Evolutionary conservation across 805 yeast species (phyloP).

Genomic region (Starmerella sp.): DNA sequence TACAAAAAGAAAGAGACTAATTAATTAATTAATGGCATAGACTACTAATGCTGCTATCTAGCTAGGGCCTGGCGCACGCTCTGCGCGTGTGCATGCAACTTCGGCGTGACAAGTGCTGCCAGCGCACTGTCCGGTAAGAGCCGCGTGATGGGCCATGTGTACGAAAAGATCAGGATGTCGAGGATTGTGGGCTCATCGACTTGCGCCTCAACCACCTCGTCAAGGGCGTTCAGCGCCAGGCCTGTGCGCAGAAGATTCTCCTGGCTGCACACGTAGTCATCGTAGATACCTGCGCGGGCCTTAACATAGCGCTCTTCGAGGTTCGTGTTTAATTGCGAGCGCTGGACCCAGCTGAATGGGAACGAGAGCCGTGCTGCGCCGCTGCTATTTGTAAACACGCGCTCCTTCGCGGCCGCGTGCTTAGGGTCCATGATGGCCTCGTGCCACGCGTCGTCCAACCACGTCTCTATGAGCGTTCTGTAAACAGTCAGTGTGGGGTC

Average conservation of each 20-base stretch:
- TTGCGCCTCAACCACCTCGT: background rate
- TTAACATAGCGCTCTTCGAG: constrained; percentile 5
- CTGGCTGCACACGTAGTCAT: constrained; percentile 9
- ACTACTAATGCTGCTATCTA: background rate
- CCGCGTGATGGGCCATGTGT: constrained; percentile 17
- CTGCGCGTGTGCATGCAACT: constrained; percentile 15
- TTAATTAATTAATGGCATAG: too few species aligned
- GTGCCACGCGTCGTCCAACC: constrained; percentile 22
- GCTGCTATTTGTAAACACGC: constrained; percentile 3
- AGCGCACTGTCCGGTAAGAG: constrained; percentile 17
- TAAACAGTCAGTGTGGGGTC: constrained; percentile 7
- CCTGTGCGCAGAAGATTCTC: constrained; percentile 9
- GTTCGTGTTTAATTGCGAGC: constrained; percentile 10
- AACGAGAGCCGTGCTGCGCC: constrained; percentile 10
- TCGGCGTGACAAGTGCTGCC: constrained; percentile 18
- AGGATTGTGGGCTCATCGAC: constrained; percentile 9
- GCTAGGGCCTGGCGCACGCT: constrained; percentile 6
- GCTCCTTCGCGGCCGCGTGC: background rate
- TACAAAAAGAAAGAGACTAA: too few species aligned
- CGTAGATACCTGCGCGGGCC: constrained; percentile 5
- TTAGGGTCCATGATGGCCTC: constrained; percentile 12
- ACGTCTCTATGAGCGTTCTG: constrained; percentile 10
- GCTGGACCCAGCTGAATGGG: constrained; percentile 14
- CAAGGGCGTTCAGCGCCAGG: constrained; percentile 11
- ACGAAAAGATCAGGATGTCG: constrained; percentile 22